phyloP scores from a whole-genome alignment of 2,329 filamentous ascomycete genomes.

The Cercospora zeae-maydis region DNA sequence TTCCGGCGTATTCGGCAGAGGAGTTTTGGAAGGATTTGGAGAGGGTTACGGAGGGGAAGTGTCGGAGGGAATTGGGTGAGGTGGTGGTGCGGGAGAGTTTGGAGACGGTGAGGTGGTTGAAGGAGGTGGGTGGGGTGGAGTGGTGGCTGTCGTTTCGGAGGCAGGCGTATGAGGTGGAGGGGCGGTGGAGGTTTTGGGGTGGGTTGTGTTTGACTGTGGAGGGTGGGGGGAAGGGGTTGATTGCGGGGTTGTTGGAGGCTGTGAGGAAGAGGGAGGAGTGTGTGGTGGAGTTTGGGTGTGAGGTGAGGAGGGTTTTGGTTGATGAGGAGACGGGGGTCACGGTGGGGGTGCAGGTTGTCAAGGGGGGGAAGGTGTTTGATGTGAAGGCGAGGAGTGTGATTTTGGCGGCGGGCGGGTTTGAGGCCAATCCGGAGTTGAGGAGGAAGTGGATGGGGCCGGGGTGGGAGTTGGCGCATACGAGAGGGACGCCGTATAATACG shows the following conservation, averaged over 20 bases:
- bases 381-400: conserved; percentile 46
- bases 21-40: conserved; percentile 57
- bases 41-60: conserved; percentile 54
- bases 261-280: conserved; percentile 45
- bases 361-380: conserved; percentile 25
- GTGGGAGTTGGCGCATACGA: conserved; percentile 61
- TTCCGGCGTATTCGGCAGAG: conserved; percentile 53
- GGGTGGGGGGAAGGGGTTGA: conserved; percentile 59
- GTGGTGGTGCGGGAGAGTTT: conserved; percentile 45
- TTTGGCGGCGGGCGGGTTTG: conserved; percentile 61
- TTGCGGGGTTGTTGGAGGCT: conserved; percentile 47
- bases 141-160: conserved; percentile 59
- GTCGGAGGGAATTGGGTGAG: conserved; percentile 49
- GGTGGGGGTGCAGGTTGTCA: conserved; percentile 33
- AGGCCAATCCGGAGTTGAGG: conserved; percentile 57
- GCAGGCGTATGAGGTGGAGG: conserved; percentile 61
- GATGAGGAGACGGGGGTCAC: conserved; percentile 35
- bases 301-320: conserved; percentile 42
- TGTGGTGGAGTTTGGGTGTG: conserved; percentile 46
- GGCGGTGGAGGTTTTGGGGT: conserved; percentile 63
- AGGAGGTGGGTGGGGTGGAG: conserved; percentile 28
- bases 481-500: conserved; percentile 63
- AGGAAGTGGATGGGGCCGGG: conserved; percentile 54
- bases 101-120: conserved; percentile 32
- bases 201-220: conserved; percentile 58